phyloP scores from a whole-genome alignment of 2,329 filamentous ascomycete genomes.

The Trichoderma koningii region DNA sequence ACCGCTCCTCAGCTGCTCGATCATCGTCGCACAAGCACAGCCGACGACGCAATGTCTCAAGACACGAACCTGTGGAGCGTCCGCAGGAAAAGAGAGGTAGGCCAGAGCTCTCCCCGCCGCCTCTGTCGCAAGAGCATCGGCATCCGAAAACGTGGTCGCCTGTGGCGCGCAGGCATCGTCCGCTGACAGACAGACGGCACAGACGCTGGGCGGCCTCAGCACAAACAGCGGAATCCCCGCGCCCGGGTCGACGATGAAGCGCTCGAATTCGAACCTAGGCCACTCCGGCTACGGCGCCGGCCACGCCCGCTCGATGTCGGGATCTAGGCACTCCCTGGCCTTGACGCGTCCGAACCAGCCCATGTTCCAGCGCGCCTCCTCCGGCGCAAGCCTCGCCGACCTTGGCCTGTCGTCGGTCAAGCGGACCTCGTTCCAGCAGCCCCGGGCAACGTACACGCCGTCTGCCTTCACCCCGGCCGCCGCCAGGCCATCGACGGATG shows the following conservation, averaged over 20 bases:
- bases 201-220: slow-evolving; percentile 86
- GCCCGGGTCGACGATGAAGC: slow-evolving; percentile 91
- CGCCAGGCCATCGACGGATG: slow-evolving; percentile 52
- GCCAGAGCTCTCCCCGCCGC: slow-evolving; percentile 32
- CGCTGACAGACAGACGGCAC: slow-evolving; percentile 34
- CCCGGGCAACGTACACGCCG: slow-evolving; percentile 66
- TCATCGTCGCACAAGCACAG: slow-evolving; percentile 1
- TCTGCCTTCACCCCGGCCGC: slow-evolving; percentile 59
- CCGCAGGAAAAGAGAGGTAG: slow-evolving; percentile 86
- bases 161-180: slow-evolving; percentile 16
- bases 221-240: slow-evolving; percentile 85
- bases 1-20: not conserved
- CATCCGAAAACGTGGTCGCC: slow-evolving; percentile 29
- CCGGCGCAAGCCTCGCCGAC: slow-evolving; percentile 77
- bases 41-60: slow-evolving; percentile 67
- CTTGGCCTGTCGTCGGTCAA: slow-evolving; percentile 81
- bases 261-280: slow-evolving; percentile 80
- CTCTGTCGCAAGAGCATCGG: slow-evolving; percentile 6
- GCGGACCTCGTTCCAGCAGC: slow-evolving; percentile 75
- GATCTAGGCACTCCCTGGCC: slow-evolving; percentile 82
- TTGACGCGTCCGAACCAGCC: slow-evolving; percentile 82
- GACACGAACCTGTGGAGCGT: slow-evolving; percentile 88
- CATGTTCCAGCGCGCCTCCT: slow-evolving; percentile 81
- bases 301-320: slow-evolving; percentile 80
- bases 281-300: slow-evolving; percentile 66